These are phyloP conservation scores for Tranzscheliella williamsii DNA, from an alignment of 1,284 basidiomycete genomes.

Conservation along the genomic window DNA sequence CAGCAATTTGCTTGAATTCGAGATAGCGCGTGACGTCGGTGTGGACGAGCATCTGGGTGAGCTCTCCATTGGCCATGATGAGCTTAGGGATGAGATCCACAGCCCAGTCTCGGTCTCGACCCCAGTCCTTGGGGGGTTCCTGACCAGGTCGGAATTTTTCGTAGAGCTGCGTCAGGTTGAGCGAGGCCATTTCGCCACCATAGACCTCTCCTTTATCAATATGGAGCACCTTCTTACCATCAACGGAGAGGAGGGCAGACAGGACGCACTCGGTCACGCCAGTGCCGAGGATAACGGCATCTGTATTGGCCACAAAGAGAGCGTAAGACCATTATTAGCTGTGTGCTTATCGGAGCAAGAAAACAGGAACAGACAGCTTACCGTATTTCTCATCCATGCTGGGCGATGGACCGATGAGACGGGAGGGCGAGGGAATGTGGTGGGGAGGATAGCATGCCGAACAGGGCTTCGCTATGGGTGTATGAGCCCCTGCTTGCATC, in stretches of 20 bases:
- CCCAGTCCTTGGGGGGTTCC: conserved; percentile 65
- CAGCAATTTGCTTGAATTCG: conserved; percentile 99
- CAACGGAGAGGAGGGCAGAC: conserved; percentile 82
- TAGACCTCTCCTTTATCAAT: conserved; percentile 99
- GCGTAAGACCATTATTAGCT: neutral
- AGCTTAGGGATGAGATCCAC: conserved; percentile 60
- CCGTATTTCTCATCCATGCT: conserved; percentile 57
- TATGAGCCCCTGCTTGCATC: too few species aligned
- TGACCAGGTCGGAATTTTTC: conserved; percentile 78
- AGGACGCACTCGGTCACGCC: conserved; percentile 98
- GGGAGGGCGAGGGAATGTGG: neutral
- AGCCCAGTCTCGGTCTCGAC: conserved; percentile 60
- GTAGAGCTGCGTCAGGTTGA: conserved; percentile 97
- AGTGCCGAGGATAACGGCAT: conserved; percentile 69
- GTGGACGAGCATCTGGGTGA: conserved; percentile 97
- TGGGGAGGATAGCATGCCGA: too few species aligned
- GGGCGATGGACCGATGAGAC: conserved; percentile 1
- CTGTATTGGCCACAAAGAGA: too few species aligned
- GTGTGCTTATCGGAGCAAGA: neutral
- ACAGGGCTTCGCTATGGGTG: too few species aligned
- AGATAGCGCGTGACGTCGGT: conserved; percentile 98
- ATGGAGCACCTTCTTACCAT: conserved; percentile 99
- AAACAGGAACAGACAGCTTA: conserved; percentile 7
- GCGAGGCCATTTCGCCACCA: conserved; percentile 92
- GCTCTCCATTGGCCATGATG: conserved; percentile 97